Percentiles rank a stretch among this genome's conserved stretches.
Evolutionary conservation across 2,329 filamentous ascomycete species (phyloP).

Genomic region (Trichoderma oligosporum): DNA sequence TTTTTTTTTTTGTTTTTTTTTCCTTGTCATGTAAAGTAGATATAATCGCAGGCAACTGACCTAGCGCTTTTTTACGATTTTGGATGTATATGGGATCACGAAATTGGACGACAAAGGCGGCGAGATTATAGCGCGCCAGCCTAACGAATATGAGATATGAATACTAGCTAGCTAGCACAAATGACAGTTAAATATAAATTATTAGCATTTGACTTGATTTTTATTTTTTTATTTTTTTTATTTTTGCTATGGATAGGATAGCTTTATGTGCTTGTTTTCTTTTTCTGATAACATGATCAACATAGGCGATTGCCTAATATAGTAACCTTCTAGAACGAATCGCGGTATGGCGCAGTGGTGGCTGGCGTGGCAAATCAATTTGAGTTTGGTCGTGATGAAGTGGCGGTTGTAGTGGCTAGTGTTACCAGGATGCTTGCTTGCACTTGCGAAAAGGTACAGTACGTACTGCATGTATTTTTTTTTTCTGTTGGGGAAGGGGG

Average conservation of each 20-base stretch:
- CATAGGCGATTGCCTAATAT: not conserved
- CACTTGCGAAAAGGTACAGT: too few species aligned
- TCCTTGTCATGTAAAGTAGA: constrained; percentile 7
- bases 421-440: not conserved
- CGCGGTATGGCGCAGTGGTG: not conserved
- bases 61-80: constrained; percentile 15
- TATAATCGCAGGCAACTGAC: constrained; percentile 18
- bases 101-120: constrained; percentile 1
- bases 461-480: not conserved
- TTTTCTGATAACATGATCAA: not conserved
- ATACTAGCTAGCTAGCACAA: not conserved
- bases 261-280: not conserved
- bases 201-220: too few species aligned
- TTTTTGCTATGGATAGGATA: not conserved
- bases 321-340: not conserved
- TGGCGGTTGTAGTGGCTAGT: not conserved
- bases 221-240: too few species aligned
- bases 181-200: not conserved
- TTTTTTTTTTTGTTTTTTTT: not conserved
- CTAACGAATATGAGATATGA: constrained; percentile 10
- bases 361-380: not conserved
- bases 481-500: constrained; percentile 17
- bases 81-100: constrained; percentile 1
- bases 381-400: not conserved
- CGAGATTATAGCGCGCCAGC: not conserved